phyloP scores from a whole-genome alignment of 352 stramenopile genomes.

The Pythium volutum region DNA sequence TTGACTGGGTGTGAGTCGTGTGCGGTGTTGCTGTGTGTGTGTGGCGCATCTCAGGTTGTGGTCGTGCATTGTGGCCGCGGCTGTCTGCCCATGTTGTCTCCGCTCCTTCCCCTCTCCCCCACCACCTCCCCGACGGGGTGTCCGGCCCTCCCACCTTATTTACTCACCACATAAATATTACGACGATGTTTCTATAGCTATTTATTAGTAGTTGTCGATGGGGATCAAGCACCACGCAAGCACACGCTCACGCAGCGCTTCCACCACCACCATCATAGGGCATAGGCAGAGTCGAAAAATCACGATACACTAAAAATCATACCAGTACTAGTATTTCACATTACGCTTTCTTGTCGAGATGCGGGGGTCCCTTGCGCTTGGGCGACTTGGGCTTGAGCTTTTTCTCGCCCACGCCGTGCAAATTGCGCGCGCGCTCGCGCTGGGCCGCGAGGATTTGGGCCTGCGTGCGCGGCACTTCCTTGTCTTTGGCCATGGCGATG shows the following conservation, averaged over 20 bases:
- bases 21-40: constrained; percentile 10
- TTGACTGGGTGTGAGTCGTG: constrained; percentile 18
- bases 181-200: constrained; percentile 40
- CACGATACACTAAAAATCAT: background rate
- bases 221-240: constrained; percentile 13
- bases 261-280: background rate
- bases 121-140: background rate
- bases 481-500: constrained; percentile 61
- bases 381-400: constrained; percentile 65
- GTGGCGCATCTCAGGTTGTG: background rate
- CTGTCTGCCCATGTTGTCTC: constrained; percentile 30
- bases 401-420: constrained; percentile 63
- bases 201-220: constrained; percentile 28
- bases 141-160: constrained; percentile 52
- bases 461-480: constrained; percentile 60
- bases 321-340: constrained; percentile 10
- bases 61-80: background rate
- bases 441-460: constrained; percentile 76
- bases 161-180: constrained; percentile 86
- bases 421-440: constrained; percentile 55
- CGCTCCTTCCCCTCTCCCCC: background rate
- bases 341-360: constrained; percentile 27
- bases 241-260: constrained; percentile 8
- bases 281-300: constrained; percentile 3
- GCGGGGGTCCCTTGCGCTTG: constrained; percentile 64